Base-by-base conservation (phyloP, 2,329 filamentous ascomycete genomes). In the Esteya vermicola region DNA sequence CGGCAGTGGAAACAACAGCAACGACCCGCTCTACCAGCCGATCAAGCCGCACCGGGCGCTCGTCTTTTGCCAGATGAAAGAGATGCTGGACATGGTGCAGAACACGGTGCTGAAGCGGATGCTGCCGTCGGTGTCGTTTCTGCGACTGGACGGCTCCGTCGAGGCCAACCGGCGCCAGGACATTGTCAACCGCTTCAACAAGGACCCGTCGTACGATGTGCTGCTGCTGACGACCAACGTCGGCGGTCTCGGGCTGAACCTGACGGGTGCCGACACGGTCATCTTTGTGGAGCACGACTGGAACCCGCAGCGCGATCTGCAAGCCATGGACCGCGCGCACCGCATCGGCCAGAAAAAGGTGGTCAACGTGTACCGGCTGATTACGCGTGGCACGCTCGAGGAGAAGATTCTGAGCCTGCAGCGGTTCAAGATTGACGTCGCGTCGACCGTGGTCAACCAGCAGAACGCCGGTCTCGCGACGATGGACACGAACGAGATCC, bases 241-340 rank as follows among this genome's bases (percentile, higher is more conserved):
- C 34, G 91, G 91, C 57, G 91, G 91, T 47, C 68, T 98, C 2
- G 91, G 91, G 22, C 72, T 98, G 42, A 98, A 98, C 58, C 65
- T 98, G 48, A 98, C 91, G 0, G 91, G 91, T 49, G 91, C 91
- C 4, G 91, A 98, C 60, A 98, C 91, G 0, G 91, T 98, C 58
- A 98, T 98, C 51, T 98, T 98, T 53, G 93, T 98, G 23, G 91
- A 98, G 61, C 93, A 98, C 60, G 91, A 98, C 60, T 98, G 91
- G 91, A 98, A 98, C 57, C 91, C 91, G 25, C 91, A 98, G 57
- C 94, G 94, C 60, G 91, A 98, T 60, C 75, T 98, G 50, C 91
- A 98, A 56, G 91, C 91, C 49, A 98, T 98, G 91, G 91, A 98
- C 56, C 85, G 91, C 44, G 91, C 91, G 9, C 91, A 98, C 67